phyloP scores from a whole-genome alignment of 108 stramenopile genomes.

The Chaetoceros tenuissimus region DNA sequence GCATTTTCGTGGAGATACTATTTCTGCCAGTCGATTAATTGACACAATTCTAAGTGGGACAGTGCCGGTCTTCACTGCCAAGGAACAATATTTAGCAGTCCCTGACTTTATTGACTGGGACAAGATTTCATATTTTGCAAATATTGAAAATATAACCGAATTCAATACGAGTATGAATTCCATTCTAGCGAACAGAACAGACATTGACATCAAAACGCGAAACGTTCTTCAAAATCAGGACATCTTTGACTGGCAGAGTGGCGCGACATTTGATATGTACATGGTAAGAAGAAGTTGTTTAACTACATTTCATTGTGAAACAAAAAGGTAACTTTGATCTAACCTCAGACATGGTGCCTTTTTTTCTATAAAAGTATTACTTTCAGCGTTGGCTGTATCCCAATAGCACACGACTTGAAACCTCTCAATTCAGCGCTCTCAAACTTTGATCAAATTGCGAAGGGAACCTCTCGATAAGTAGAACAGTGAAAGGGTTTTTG shows the following conservation, averaged over 20 bases:
- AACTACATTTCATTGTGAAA: too few relatives aligned
- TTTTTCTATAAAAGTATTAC: too few relatives aligned
- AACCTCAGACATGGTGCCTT: too few relatives aligned
- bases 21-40: constrained; percentile 7
- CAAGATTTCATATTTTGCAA: constrained; percentile 14
- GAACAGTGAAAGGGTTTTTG: too few relatives aligned
- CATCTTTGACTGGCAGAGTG: constrained; percentile 17
- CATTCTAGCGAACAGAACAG: constrained; percentile 2
- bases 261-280: constrained; percentile 13
- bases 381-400: too few relatives aligned
- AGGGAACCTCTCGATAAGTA: too few relatives aligned
- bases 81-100: constrained; percentile 9
- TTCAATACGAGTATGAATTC: background rate
- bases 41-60: constrained; percentile 22
- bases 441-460: too few relatives aligned
- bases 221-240: constrained; percentile 12
- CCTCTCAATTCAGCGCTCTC: too few relatives aligned
- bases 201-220: background rate
- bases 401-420: too few relatives aligned
- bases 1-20: constrained; percentile 18
- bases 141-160: background rate
- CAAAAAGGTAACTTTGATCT: too few relatives aligned
- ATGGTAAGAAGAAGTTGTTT: too few relatives aligned
- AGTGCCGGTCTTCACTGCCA: constrained; percentile 20
- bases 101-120: constrained; percentile 18